A percentile compares a stretch with the other conserved stretches of the same genome.
Evolutionary conservation across 371 early-diverging fungal genomes (phyloP).

Genomic region (Mortierella sp.): DNA sequence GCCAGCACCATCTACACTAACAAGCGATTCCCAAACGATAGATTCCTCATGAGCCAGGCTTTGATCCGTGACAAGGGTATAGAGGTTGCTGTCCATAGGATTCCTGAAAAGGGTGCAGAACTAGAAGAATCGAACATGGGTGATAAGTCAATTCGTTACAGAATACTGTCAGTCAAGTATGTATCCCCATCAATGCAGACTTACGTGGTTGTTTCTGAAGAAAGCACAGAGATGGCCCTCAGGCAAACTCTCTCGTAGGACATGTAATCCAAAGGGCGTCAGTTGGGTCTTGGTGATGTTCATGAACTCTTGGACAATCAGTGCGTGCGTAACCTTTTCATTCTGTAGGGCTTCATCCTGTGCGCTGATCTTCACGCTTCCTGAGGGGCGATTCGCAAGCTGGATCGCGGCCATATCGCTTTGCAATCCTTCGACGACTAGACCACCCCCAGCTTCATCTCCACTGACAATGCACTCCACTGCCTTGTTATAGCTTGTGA

Average conservation of each 20-base stretch:
- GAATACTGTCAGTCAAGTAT: too few species aligned
- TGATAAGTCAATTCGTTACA: too few species aligned
- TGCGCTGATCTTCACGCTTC: not conserved
- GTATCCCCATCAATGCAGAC: not conserved
- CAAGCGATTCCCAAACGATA: slow-evolving; percentile 82
- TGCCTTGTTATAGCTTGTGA: slow-evolving; percentile 76
- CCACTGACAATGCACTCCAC: slow-evolving; percentile 82
- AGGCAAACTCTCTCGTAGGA: slow-evolving; percentile 71
- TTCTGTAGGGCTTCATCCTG: slow-evolving; percentile 19
- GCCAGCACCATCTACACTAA: slow-evolving; percentile 71
- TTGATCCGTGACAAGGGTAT: slow-evolving; percentile 88
- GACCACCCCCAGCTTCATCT: slow-evolving; percentile 63
- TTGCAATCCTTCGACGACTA: slow-evolving; percentile 46
- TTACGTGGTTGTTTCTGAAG: slow-evolving; percentile 94
- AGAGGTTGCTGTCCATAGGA: slow-evolving; percentile 66
- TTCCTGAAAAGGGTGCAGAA: slow-evolving; percentile 87
- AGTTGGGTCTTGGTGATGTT: slow-evolving; percentile 83
- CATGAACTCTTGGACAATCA: slow-evolving; percentile 74
- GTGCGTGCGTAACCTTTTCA: slow-evolving; percentile 49
- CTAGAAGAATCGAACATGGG: slow-evolving; percentile 37
- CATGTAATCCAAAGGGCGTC: slow-evolving; percentile 80
- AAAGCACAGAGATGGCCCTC: slow-evolving; percentile 75
- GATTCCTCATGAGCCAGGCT: slow-evolving; percentile 73
- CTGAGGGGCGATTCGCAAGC: slow-evolving; percentile 1
- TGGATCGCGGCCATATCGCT: slow-evolving; percentile 19